Percentiles rank a stretch among this genome's conserved stretches.
Evolutionary conservation across 2,329 filamentous ascomycete species (phyloP).

Genomic region (Clonostachys sp.): DNA sequence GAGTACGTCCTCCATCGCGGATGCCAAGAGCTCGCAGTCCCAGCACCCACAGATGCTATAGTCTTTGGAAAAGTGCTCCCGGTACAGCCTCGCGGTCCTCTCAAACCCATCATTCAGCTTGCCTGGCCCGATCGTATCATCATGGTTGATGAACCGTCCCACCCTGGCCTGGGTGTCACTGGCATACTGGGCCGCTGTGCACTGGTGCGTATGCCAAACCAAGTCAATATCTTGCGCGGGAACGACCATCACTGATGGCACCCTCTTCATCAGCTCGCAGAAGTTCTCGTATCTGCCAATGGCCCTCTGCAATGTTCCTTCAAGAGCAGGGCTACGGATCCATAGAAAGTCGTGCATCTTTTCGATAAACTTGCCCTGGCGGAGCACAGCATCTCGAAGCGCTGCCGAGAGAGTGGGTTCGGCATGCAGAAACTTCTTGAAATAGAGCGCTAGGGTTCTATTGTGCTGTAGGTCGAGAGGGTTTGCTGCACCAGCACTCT

Average conservation of each 20-base stretch:
- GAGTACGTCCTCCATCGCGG: constrained; percentile 8
- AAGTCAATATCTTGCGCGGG: constrained; percentile 36
- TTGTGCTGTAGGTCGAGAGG: too few relatives aligned
- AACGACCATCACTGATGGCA: constrained; percentile 20
- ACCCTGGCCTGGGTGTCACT: constrained; percentile 6
- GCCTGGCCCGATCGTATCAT: constrained; percentile 24
- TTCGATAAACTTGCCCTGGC: constrained; percentile 29
- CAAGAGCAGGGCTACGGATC: constrained; percentile 26
- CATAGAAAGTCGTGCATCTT: constrained; percentile 33
- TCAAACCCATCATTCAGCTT: constrained; percentile 17
- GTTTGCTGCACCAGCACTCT: too few relatives aligned
- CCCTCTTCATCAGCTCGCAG: constrained; percentile 20
- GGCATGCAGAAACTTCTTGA: too few relatives aligned
- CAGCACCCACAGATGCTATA: constrained; percentile 28
- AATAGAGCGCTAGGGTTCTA: too few relatives aligned
- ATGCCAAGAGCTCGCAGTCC: constrained; percentile 26
- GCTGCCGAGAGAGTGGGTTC: too few relatives aligned
- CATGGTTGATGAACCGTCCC: constrained; percentile 26
- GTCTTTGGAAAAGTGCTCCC: constrained; percentile 22
- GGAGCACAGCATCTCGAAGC: constrained; percentile 2
- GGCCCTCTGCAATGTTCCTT: constrained; percentile 24
- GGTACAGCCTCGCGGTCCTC: constrained; percentile 19
- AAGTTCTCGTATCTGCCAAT: constrained; percentile 30
- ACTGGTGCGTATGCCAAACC: constrained; percentile 37
- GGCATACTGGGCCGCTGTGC: constrained; percentile 19